These are phyloP conservation scores for Pyrus bretschneideri DNA, from an alignment of 306 rosid genomes.

Conservation along the genomic window DNA sequence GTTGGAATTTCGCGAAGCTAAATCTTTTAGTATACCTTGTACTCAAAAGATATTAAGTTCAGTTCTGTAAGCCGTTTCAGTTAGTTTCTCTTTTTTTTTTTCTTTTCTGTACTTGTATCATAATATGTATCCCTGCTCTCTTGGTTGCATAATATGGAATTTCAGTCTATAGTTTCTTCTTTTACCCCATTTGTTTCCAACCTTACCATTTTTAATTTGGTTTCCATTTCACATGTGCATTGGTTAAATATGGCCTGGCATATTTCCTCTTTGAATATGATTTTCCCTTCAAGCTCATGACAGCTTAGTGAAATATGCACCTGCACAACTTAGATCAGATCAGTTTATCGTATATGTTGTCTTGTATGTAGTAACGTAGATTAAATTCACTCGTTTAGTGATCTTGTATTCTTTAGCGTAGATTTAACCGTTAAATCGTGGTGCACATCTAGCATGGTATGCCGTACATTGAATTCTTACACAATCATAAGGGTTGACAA, in stretches of 20 bases:
- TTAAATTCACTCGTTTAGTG: no score
- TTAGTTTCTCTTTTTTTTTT: not conserved
- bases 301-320: no score
- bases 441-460: no score
- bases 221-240: not conserved
- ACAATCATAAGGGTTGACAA: not conserved
- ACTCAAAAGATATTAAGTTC: slow-evolving; percentile 12
- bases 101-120: slow-evolving; percentile 22
- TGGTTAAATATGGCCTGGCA: no score
- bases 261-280: no score
- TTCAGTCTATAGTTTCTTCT: slow-evolving; percentile 7
- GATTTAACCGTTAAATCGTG: not conserved
- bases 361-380: not conserved
- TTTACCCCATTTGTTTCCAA: not conserved
- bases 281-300: no score
- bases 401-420: no score
- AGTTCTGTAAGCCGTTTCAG: slow-evolving; percentile 23
- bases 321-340: no score
- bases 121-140: slow-evolving; percentile 28
- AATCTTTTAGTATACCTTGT: slow-evolving; percentile 3
- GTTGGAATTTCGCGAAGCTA: not conserved
- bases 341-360: not conserved
- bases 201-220: not conserved
- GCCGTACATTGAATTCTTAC: not conserved
- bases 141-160: slow-evolving; percentile 39